phyloP scores from a whole-genome alignment of 2,329 filamentous ascomycete species.

The Neonectria neomacrospora region DNA sequence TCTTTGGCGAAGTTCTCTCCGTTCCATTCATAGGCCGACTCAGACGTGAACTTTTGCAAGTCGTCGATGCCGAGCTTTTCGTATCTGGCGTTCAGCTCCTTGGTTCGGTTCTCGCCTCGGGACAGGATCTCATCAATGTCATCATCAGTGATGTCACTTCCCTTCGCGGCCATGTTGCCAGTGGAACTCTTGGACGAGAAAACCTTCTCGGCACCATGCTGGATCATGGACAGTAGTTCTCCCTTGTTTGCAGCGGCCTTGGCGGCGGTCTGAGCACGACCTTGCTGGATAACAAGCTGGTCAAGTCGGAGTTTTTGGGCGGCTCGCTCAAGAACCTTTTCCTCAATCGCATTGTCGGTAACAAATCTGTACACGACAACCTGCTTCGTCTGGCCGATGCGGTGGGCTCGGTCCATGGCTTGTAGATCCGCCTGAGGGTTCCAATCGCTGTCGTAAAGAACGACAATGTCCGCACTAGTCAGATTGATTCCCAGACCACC shows the following conservation, averaged over 20 bases:
- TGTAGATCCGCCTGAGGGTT: constrained; percentile 98
- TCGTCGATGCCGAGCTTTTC: constrained; percentile 98
- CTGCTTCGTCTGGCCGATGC: constrained; percentile 98
- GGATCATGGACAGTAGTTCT: constrained; percentile 96
- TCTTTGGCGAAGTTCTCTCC: constrained; percentile 92
- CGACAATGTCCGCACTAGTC: constrained; percentile 93
- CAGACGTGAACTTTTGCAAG: constrained; percentile 95
- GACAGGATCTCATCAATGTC: constrained; percentile 91
- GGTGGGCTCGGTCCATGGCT: constrained; percentile 98
- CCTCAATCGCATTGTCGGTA: constrained; percentile 97
- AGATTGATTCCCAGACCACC: constrained; percentile 97
- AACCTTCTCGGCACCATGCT: constrained; percentile 96
- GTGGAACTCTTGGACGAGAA: constrained; percentile 79
- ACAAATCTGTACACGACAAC: constrained; percentile 97
- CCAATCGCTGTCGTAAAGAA: constrained; percentile 98
- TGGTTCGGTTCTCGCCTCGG: constrained; percentile 88
- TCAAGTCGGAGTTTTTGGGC: constrained; percentile 97
- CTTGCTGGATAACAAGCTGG: constrained; percentile 97
- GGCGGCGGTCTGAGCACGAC: constrained; percentile 87
- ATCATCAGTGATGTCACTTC: constrained; percentile 77
- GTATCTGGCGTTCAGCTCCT: constrained; percentile 90
- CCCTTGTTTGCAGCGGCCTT: constrained; percentile 96
- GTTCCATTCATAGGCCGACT: constrained; percentile 99
- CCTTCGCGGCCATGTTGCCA: constrained; percentile 68
- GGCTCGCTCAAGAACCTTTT: constrained; percentile 96